Conservation (phyloP, 192 early-diverging fungal genomes). For the Entomortierella lignicola region DNA sequence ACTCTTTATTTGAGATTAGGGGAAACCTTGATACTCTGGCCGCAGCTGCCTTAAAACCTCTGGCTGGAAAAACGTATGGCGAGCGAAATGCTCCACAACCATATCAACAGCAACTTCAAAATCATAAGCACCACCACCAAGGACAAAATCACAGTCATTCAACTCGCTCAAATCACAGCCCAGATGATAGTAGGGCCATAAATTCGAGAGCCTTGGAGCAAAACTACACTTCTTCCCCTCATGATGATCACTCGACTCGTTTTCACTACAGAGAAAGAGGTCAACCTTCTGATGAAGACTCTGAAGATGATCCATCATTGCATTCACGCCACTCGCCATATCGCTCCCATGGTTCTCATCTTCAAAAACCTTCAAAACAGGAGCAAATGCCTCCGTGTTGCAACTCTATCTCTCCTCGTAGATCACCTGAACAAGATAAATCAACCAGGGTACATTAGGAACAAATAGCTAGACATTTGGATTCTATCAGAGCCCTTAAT, state of each 20-base stretch:
- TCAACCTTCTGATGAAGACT: constrained; percentile 24
- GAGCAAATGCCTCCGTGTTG: neutral
- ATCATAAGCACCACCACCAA: neutral
- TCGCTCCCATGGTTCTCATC: neutral
- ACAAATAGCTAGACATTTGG: too few species aligned
- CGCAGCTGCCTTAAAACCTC: constrained; percentile 44
- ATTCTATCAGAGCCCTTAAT: too few species aligned
- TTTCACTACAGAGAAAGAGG: constrained; percentile 26
- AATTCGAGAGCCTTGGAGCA: neutral
- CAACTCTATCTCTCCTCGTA: neutral
- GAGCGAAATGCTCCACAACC: neutral
- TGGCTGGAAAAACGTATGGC: neutral
- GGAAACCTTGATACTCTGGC: constrained; percentile 36
- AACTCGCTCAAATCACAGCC: neutral
- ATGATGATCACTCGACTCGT: neutral
- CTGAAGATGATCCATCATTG: constrained; percentile 7
- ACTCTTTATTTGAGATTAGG: constrained; percentile 15
- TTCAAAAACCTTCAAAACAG: neutral
- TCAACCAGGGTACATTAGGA: neutral
- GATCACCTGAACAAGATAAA: neutral
- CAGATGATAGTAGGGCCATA: neutral
- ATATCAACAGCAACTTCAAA: constrained; percentile 3
- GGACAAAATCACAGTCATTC: constrained; percentile 3
- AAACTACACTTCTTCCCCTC: neutral
- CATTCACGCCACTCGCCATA: neutral